These are phyloP conservation scores for Hypoxylon sp. DNA, from an alignment of 2,329 filamentous ascomycete species.

Conservation along the genomic window DNA sequence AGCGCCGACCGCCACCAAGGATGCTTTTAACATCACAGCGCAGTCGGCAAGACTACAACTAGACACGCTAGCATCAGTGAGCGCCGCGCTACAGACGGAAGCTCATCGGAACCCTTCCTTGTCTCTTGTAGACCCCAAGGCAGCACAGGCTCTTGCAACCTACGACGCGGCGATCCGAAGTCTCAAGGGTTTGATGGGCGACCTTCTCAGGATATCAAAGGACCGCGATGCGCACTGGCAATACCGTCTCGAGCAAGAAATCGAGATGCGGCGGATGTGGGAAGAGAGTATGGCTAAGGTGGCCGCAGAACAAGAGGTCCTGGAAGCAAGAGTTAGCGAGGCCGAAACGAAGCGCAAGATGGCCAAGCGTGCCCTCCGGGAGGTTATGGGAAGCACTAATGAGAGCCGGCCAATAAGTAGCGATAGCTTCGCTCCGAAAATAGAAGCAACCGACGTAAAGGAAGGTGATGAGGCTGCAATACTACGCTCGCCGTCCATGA, in stretches of 20 bases:
- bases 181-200: constrained; percentile 82
- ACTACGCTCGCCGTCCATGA: constrained; percentile 52
- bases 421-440: constrained; percentile 37
- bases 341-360: constrained; percentile 88
- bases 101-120: constrained; percentile 72
- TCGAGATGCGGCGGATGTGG: constrained; percentile 93
- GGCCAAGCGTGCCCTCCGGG: constrained; percentile 87
- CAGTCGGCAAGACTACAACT: constrained; percentile 94
- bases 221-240: constrained; percentile 98
- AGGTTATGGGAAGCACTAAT: constrained; percentile 72
- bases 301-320: constrained; percentile 90
- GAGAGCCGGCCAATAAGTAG: constrained; percentile 49
- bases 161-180: constrained; percentile 92
- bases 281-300: constrained; percentile 98
- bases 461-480: constrained; percentile 46
- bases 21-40: constrained; percentile 96
- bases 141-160: constrained; percentile 79
- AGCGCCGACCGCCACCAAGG: constrained; percentile 77
- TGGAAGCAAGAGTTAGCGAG: constrained; percentile 87
- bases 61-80: constrained; percentile 86
- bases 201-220: constrained; percentile 88
- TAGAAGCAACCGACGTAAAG: constrained; percentile 45
- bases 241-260: constrained; percentile 89
- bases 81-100: constrained; percentile 79
- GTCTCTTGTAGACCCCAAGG: constrained; percentile 77